These are phyloP conservation scores for Tubosaeta brunneosetosa DNA, from an alignment of 768 basidiomycete genomes.

Conservation along the genomic window DNA sequence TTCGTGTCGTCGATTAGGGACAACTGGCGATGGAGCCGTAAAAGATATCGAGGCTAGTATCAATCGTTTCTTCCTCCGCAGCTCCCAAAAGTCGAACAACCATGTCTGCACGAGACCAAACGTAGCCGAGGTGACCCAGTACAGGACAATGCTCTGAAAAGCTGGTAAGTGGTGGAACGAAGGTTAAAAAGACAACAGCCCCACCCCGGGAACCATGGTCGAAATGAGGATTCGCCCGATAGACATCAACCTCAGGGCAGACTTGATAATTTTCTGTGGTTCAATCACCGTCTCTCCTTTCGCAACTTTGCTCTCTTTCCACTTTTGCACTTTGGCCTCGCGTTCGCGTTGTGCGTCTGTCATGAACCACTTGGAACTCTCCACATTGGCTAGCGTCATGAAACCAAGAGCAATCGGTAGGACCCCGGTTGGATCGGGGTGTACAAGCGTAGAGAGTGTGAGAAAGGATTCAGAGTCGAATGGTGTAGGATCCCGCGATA, in stretches of 20 bases:
- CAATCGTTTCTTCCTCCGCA: constrained; percentile 33
- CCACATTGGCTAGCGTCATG: constrained; percentile 74
- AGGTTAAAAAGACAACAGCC: constrained; percentile 14
- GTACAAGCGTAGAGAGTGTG: constrained; percentile 63
- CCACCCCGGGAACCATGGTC: constrained; percentile 66
- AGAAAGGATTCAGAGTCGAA: constrained; percentile 77
- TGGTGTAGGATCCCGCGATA: constrained; percentile 55
- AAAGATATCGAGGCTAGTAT: background rate
- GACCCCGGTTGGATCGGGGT: constrained; percentile 65
- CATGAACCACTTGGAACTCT: constrained; percentile 71
- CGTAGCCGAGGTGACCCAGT: constrained; percentile 73
- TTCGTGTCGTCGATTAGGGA: constrained; percentile 5
- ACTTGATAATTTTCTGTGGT: constrained; percentile 50
- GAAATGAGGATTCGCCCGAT: constrained; percentile 65
- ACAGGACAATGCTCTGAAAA: constrained; percentile 55
- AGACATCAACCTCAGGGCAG: constrained; percentile 50
- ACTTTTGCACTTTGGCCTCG: constrained; percentile 43
- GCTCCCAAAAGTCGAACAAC: constrained; percentile 62
- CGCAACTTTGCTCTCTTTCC: constrained; percentile 40
- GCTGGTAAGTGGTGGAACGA: constrained; percentile 2
- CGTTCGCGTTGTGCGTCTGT: constrained; percentile 52
- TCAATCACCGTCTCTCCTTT: constrained; percentile 43
- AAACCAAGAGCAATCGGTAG: constrained; percentile 70
- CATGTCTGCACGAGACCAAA: constrained; percentile 75
- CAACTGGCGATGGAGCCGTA: background rate